Conservation (phyloP, 768 basidiomycete species). For the Dioszegia hungarica region DNA sequence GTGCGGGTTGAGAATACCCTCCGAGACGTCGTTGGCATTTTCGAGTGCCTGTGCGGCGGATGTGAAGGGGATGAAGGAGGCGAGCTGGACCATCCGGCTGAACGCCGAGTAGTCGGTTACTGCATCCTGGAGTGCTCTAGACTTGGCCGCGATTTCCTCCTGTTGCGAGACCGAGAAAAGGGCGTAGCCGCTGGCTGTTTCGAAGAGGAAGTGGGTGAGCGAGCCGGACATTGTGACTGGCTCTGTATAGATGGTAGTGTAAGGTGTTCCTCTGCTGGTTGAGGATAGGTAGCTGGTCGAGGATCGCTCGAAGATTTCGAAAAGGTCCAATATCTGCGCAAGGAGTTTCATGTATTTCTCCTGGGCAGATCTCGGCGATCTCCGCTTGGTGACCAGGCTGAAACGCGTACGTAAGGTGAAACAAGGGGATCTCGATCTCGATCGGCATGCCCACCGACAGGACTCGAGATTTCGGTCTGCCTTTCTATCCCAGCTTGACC, state of each 20-base stretch:
- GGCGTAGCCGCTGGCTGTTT: conserved; percentile 89
- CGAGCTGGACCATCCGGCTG: conserved; percentile 80
- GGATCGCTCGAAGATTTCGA: background rate
- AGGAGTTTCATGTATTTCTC: background rate
- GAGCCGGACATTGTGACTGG: conserved; percentile 50
- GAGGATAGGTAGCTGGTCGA: background rate
- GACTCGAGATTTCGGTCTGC: background rate
- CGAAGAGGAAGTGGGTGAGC: conserved; percentile 79
- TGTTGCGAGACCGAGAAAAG: conserved; percentile 79
- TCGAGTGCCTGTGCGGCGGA: conserved; percentile 88
- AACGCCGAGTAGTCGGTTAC: conserved; percentile 84
- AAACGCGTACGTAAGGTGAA: background rate
- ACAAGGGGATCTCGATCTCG: background rate
- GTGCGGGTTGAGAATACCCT: conserved; percentile 59
- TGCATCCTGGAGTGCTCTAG: conserved; percentile 73
- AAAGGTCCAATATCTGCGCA: background rate
- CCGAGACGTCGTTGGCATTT: conserved; percentile 92
- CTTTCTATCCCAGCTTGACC: too few relatives aligned
- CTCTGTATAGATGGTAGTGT: background rate
- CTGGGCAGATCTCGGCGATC: background rate
- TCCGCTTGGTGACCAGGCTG: background rate
- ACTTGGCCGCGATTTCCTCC: conserved; percentile 80
- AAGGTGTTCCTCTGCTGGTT: too few relatives aligned
- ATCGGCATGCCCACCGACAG: background rate
- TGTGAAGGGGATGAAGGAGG: conserved; percentile 91